A percentile compares a stretch with the other conserved stretches of the same genome.
These are phyloP conservation scores for Nakazawaea ishiwadae DNA, from an alignment of 805 yeast genomes.

Conservation along the genomic window DNA sequence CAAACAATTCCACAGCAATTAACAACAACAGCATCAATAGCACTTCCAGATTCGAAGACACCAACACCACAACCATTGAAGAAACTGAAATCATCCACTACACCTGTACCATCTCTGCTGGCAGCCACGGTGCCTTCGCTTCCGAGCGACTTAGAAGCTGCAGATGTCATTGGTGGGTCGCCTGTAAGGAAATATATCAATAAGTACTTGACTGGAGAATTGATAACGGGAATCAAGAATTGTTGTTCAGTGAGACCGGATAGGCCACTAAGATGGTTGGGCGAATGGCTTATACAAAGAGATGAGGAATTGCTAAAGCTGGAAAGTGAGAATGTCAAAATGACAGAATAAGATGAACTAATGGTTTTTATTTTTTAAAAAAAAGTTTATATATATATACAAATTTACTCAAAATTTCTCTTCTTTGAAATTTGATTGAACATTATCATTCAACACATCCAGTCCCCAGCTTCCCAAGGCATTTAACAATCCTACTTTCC, in stretches of 20 bases:
- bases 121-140: neutral
- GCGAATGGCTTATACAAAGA: constrained; percentile 30
- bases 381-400: neutral
- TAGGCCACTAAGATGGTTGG: constrained; percentile 35
- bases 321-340: neutral
- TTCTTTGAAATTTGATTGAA: constrained; percentile 38
- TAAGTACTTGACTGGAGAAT: constrained; percentile 38
- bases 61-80: constrained; percentile 6
- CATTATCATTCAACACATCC: constrained; percentile 47
- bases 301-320: constrained; percentile 8
- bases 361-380: neutral
- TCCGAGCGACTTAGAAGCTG: constrained; percentile 10
- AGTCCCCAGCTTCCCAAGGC: constrained; percentile 82
- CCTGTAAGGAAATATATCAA: constrained; percentile 46
- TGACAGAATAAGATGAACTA: neutral
- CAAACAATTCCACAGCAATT: constrained; percentile 19
- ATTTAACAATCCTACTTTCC: constrained; percentile 83
- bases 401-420: constrained; percentile 28
- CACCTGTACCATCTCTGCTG: neutral
- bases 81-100: constrained; percentile 1
- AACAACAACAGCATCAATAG: constrained; percentile 14
- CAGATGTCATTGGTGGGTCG: constrained; percentile 52
- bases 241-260: constrained; percentile 31
- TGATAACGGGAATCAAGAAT: constrained; percentile 38
- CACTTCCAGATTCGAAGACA: constrained; percentile 14